Conservation (phyloP, 495 filamentous ascomycete species). For the Astrothelium macrocarpum region DNA sequence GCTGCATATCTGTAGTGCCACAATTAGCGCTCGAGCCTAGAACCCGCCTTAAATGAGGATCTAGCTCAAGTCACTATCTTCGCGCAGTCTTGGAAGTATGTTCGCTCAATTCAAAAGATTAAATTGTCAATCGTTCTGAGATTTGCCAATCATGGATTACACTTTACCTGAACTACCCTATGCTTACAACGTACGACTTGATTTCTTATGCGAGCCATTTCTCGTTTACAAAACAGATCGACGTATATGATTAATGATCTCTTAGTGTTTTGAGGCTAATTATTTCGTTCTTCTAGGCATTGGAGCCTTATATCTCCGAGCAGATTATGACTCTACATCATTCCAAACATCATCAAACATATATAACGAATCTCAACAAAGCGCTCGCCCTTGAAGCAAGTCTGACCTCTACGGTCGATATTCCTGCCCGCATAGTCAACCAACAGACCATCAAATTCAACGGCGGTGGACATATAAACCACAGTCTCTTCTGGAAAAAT, state of each 20-base stretch:
- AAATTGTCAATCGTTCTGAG: not conserved
- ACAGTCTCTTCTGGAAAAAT: slow-evolving; percentile 37
- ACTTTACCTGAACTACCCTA: not conserved
- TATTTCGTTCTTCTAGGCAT: slow-evolving; percentile 9
- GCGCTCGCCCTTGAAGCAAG: slow-evolving; percentile 21
- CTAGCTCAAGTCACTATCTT: no score
- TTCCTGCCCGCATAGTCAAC: slow-evolving; percentile 20
- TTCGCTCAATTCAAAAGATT: no score
- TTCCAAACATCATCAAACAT: slow-evolving; percentile 35
- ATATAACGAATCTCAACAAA: slow-evolving; percentile 33
- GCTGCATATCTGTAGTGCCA: no score
- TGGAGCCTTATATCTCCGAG: slow-evolving; percentile 33
- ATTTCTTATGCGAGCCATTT: not conserved
- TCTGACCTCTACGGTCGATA: slow-evolving; percentile 17
- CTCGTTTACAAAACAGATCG: not conserved
- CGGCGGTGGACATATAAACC: slow-evolving; percentile 36
- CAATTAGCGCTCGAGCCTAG: no score
- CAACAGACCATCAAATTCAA: slow-evolving; percentile 32
- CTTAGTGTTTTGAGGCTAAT: not conserved
- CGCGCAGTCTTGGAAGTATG: not conserved
- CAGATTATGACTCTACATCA: slow-evolving; percentile 38
- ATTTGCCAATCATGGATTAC: not conserved
- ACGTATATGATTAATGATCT: not conserved
- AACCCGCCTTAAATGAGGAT: no score
- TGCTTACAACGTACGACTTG: not conserved